These are phyloP conservation scores for Dipodascopsis tothii DNA, from an alignment of 805 yeast species.

Conservation along the genomic window DNA sequence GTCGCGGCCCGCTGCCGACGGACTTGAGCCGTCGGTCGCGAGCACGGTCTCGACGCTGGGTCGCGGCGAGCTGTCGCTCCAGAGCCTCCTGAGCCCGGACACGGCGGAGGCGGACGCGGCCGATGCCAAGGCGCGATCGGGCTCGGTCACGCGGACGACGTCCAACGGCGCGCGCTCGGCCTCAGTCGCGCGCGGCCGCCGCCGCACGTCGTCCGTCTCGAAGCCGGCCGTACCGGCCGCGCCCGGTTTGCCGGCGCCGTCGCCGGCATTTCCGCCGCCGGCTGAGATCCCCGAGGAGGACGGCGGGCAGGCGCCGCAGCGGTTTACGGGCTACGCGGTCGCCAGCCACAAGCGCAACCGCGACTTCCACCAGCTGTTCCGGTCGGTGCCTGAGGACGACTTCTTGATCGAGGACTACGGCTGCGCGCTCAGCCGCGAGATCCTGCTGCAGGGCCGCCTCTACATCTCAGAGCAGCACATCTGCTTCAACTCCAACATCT, in stretches of 20 bases:
- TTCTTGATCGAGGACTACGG: slow-evolving; percentile 75
- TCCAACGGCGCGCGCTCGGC: slow-evolving; percentile 9
- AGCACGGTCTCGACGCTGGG: slow-evolving; percentile 29
- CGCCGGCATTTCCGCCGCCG: neutral
- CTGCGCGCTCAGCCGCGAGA: slow-evolving; percentile 84
- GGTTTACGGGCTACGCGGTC: slow-evolving; percentile 26
- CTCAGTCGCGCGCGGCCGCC: slow-evolving; percentile 2
- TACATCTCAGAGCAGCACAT: slow-evolving; percentile 70
- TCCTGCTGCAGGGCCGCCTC: slow-evolving; percentile 77
- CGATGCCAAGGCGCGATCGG: neutral
- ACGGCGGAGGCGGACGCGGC: neutral
- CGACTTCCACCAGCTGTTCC: slow-evolving; percentile 73
- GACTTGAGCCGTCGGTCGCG: neutral
- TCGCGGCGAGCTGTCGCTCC: slow-evolving; percentile 30
- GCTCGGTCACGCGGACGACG: slow-evolving; percentile 1
- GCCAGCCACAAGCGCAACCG: slow-evolving; percentile 58
- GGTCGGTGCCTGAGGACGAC: slow-evolving; percentile 60
- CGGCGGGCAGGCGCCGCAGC: slow-evolving; percentile 1
- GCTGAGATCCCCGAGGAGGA: neutral
- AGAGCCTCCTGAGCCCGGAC: slow-evolving; percentile 5
- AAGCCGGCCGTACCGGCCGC: slow-evolving; percentile 1
- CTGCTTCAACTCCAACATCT: slow-evolving; percentile 77
- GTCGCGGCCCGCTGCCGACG: slow-evolving; percentile 13
- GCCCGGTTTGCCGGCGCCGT: no score
- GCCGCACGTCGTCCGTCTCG: slow-evolving; percentile 13